Conservation (phyloP, 83 land plant genomes). For the Diphasiastrum complanatum region DNA sequence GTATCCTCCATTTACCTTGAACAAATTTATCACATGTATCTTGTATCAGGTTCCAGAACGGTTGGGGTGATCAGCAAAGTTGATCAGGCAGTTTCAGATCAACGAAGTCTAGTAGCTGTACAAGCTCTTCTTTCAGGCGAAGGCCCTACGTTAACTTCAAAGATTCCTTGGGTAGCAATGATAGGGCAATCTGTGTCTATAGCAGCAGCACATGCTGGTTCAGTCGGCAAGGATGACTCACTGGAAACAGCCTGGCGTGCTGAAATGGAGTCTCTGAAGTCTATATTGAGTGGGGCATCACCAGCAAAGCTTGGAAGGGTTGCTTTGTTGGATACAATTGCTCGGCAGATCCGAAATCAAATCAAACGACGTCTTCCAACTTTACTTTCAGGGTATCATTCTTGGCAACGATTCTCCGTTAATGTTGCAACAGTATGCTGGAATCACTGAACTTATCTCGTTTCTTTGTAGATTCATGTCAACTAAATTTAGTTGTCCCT, state of each 20-base stretch:
- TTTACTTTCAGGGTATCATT: conserved; percentile 6
- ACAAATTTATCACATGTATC: background rate
- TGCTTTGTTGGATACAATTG: conserved; percentile 6
- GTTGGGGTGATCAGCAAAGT: conserved; percentile 12
- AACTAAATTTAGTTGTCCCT: too few relatives aligned
- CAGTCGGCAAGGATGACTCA: conserved; percentile 7
- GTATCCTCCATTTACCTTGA: background rate
- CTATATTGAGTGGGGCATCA: background rate
- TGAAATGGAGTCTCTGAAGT: conserved; percentile 13
- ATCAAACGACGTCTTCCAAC: conserved; percentile 5
- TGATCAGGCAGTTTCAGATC: conserved; percentile 14
- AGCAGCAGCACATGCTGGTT: conserved; percentile 6
- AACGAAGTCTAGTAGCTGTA: conserved; percentile 5
- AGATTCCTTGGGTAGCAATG: conserved; percentile 9
- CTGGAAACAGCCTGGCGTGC: conserved; percentile 13
- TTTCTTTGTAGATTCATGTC: too few relatives aligned
- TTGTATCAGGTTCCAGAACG: conserved; percentile 11
- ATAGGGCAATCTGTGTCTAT: conserved; percentile 14
- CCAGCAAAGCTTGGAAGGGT: conserved; percentile 1
- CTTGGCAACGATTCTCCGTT: too few relatives aligned
- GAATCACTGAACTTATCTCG: too few relatives aligned
- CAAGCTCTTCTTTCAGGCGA: conserved; percentile 12
- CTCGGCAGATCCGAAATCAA: conserved; percentile 2
- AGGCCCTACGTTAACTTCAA: conserved; percentile 5
- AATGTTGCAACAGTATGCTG: too few relatives aligned